These are phyloP conservation scores for Calonectria pseudoreteaudii DNA, from an alignment of 2,329 filamentous ascomycete species.

Conservation along the genomic window DNA sequence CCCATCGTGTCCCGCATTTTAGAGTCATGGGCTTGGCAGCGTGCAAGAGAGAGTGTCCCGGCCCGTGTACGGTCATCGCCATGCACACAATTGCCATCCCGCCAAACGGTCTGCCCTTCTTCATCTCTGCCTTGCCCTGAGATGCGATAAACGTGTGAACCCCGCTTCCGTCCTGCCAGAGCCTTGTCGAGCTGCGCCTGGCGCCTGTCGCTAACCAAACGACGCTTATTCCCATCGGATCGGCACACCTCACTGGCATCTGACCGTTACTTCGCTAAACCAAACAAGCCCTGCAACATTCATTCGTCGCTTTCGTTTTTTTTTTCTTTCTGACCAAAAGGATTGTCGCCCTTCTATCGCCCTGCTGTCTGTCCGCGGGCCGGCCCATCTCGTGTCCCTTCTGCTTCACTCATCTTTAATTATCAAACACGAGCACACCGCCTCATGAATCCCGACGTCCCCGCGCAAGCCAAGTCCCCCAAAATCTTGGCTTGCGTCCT, in stretches of 20 bases:
- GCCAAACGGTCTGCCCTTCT: not conserved
- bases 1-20: constrained; percentile 1
- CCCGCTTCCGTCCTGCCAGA: not conserved
- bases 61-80: not conserved
- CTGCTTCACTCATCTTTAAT: not conserved
- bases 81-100: not conserved
- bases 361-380: not conserved
- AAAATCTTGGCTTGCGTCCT: constrained; percentile 20
- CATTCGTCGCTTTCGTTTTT: not conserved
- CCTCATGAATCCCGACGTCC: constrained; percentile 11
- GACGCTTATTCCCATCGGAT: not conserved
- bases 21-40: not conserved
- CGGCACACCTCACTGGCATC: not conserved
- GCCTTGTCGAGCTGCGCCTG: not conserved
- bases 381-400: not conserved
- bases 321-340: not conserved
- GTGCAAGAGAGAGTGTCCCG: too few species aligned
- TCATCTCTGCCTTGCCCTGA: not conserved
- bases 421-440: not conserved
- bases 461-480: not conserved
- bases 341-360: not conserved
- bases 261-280: not conserved
- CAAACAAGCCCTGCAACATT: not conserved
- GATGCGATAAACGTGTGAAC: not conserved
- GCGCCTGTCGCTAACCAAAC: not conserved